These are phyloP conservation scores for Lyophyllum shimeji DNA, from an alignment of 768 basidiomycete species.

Conservation along the genomic window DNA sequence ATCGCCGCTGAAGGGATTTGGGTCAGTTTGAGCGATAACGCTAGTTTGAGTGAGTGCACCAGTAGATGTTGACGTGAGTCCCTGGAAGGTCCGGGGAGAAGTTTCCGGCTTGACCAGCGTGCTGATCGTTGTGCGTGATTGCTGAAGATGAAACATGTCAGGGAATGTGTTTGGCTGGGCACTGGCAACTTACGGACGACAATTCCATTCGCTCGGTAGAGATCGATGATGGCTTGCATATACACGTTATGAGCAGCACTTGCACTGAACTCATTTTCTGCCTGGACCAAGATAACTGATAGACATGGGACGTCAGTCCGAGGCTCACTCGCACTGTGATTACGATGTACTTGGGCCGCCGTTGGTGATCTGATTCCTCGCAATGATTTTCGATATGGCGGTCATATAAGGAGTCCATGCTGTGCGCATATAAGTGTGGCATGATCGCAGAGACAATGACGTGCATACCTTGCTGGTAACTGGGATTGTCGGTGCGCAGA, in stretches of 20 bases:
- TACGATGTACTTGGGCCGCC: conserved; percentile 52
- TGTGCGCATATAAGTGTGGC: conserved; percentile 9
- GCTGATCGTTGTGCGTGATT: conserved; percentile 50
- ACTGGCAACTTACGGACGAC: conserved; percentile 40
- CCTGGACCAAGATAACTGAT: conserved; percentile 48
- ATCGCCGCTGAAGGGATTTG: conserved; percentile 36
- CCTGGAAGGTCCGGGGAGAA: conserved; percentile 49
- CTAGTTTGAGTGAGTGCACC: conserved; percentile 27
- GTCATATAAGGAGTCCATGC: conserved; percentile 62
- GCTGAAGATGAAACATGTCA: conserved; percentile 27
- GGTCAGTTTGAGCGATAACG: background rate
- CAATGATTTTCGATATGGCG: conserved; percentile 46
- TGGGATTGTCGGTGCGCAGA: conserved; percentile 48
- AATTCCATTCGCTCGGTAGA: conserved; percentile 44
- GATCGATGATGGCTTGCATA: conserved; percentile 50
- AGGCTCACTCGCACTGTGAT: background rate
- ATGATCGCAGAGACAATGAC: background rate
- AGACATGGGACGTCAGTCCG: background rate
- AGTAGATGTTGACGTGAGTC: conserved; percentile 48
- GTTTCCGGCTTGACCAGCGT: conserved; percentile 45
- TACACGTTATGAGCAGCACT: conserved; percentile 41
- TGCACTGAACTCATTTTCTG: conserved; percentile 55
- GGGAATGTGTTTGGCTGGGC: background rate
- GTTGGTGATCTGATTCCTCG: conserved; percentile 55
- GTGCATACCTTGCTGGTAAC: conserved; percentile 41